These are phyloP conservation scores for Asclepias syriaca DNA, from an alignment of 257 asterid species.

Conservation along the genomic window DNA sequence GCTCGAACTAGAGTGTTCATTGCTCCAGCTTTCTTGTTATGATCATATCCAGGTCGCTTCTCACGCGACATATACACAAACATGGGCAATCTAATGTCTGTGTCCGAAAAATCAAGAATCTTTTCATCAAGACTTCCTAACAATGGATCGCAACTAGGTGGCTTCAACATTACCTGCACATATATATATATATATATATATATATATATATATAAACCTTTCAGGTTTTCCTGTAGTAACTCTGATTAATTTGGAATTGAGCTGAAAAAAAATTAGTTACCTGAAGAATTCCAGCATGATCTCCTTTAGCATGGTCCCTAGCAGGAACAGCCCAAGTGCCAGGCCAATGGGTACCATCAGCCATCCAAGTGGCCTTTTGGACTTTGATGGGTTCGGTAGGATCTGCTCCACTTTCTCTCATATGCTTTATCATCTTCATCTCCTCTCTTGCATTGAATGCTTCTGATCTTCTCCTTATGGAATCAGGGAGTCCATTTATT, in stretches of 20 bases:
- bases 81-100: constrained; percentile 40
- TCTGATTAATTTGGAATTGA: no score
- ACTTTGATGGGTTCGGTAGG: constrained; percentile 28
- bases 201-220: no score
- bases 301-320: constrained; percentile 34
- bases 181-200: no score
- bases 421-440: constrained; percentile 36
- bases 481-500: constrained; percentile 31
- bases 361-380: constrained; percentile 43
- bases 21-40: constrained; percentile 43
- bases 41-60: constrained; percentile 41
- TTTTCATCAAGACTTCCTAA: constrained; percentile 24
- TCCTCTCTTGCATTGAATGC: constrained; percentile 39
- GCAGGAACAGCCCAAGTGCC: constrained; percentile 29
- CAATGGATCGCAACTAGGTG: constrained; percentile 34
- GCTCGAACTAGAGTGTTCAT: constrained; percentile 40
- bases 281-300: constrained; percentile 40
- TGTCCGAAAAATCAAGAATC: constrained; percentile 27
- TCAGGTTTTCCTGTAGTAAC: no score
- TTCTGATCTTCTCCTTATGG: constrained; percentile 36
- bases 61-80: constrained; percentile 40
- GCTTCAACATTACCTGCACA: constrained; percentile 31
- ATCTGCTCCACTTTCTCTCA: constrained; percentile 32
- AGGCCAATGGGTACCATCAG: constrained; percentile 45
- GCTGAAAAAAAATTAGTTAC: constrained; percentile 3